Percentiles rank a stretch among this genome's conserved stretches.
Evolutionary conservation across 2,329 filamentous ascomycete genomes (phyloP).

Genomic region (Pseudogymnoascus sp.): DNA sequence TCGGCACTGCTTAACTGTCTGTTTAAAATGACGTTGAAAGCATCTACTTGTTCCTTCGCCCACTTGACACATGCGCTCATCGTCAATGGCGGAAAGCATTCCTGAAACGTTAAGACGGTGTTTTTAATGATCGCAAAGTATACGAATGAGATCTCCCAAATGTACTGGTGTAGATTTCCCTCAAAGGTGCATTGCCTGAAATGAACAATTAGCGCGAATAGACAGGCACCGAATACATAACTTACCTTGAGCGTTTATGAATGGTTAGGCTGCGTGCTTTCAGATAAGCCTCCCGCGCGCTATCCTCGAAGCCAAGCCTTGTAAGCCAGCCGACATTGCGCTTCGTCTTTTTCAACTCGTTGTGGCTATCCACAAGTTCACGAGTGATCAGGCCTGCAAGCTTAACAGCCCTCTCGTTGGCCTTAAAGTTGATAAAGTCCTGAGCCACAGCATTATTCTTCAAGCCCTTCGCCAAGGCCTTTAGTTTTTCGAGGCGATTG

Average conservation of each 20-base stretch:
- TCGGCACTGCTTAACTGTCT: constrained; percentile 84
- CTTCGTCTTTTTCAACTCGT: constrained; percentile 67
- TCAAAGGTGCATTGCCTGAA: constrained; percentile 92
- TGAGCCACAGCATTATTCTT: constrained; percentile 83
- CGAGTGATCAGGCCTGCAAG: constrained; percentile 69
- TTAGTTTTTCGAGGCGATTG: constrained; percentile 72
- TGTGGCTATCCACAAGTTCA: constrained; percentile 68
- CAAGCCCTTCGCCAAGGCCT: constrained; percentile 66
- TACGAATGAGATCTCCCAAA: constrained; percentile 90
- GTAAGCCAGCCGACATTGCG: constrained; percentile 77
- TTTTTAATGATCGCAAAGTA: constrained; percentile 94
- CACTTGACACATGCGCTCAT: constrained; percentile 95
- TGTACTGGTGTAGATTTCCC: constrained; percentile 84
- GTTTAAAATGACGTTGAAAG: constrained; percentile 74
- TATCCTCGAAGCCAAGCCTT: constrained; percentile 80
- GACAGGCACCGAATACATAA: constrained; percentile 10
- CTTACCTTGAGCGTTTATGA: constrained; percentile 71
- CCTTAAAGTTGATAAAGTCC: constrained; percentile 85
- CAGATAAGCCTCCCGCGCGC: constrained; percentile 79
- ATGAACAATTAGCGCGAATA: constrained; percentile 20
- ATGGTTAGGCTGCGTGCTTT: constrained; percentile 70
- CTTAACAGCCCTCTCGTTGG: constrained; percentile 73
- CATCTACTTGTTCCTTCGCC: constrained; percentile 92
- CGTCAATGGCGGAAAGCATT: constrained; percentile 75
- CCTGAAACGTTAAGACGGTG: constrained; percentile 80